Base-by-base conservation (phyloP, 2,329 filamentous ascomycete genomes). In the Furcasterigmium furcatum region DNA sequence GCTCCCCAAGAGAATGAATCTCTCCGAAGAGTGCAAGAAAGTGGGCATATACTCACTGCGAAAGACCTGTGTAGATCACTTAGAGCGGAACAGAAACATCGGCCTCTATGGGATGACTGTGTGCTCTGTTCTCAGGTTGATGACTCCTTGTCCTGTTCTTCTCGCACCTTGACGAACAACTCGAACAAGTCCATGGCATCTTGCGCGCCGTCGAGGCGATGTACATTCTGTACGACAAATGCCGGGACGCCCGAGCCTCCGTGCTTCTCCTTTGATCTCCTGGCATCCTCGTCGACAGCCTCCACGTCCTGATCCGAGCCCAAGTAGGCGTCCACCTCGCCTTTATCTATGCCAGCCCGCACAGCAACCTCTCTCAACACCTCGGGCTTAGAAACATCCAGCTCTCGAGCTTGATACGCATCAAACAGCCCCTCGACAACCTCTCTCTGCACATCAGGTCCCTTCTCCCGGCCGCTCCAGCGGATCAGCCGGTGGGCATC, bases 401-500 rank as follows among this genome's bases (percentile, higher is more conserved):
- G 54, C 30, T 60, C 58, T n/a, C 48, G 32, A 46, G 63, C 58
- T 43, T 63, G 60, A 47, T 62, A 59, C 1, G 55, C 56, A 20
- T 49, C 39, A 35, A 63, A 60, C 7, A 65, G 40, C 18, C 49
- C 50, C 30, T 61, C 61, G 1, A 62, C 45, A n/a, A 62, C 9
- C 5, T 24, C 30, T 21, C 51, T 51, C 24, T 56, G 48, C 16
- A 43, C 41, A n/a, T 45, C 46, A 7, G 39, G 18, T 8, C 21
- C 36, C 5, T 43, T 41, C 38, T 54, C 51, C 2, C 45, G 40
- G 20, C 51, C 44, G 14, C 44, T 47, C 3, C 62, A 49, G 41
- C 57, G 52, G n/a, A 66, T 49, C 20, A 68, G 50, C 2, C 58
- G 56, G 49, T 70, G 67, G 6, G 63, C 62, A 29, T 63, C 52